phyloP scores from a whole-genome alignment of 2,329 filamentous ascomycete species.

The Trichoderma pleuroti region DNA sequence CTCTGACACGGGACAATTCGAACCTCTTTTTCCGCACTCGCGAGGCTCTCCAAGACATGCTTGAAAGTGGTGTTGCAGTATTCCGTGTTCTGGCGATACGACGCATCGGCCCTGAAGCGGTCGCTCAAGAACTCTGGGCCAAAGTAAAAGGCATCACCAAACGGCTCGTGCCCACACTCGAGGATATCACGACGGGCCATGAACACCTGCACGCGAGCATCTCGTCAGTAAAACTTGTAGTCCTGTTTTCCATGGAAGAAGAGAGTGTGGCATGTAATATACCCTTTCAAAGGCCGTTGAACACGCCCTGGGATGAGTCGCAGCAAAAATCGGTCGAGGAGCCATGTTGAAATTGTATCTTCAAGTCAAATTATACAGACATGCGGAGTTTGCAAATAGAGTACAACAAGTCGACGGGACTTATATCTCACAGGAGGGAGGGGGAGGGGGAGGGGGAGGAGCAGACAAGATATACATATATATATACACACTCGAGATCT shows the following conservation, averaged over 20 bases:
- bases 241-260: background rate
- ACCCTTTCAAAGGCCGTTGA: constrained; percentile 97
- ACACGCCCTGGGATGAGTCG: constrained; percentile 90
- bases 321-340: constrained; percentile 73
- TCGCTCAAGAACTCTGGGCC: constrained; percentile 82
- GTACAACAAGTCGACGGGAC: background rate
- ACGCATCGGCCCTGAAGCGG: constrained; percentile 69
- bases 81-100: constrained; percentile 56
- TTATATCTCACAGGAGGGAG: background rate
- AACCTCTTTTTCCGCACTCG: constrained; percentile 71
- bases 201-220: constrained; percentile 64
- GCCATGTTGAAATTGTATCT: constrained; percentile 54
- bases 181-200: constrained; percentile 86
- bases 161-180: constrained; percentile 87
- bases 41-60: constrained; percentile 73
- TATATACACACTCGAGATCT: background rate
- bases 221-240: background rate
- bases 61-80: constrained; percentile 68
- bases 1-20: constrained; percentile 29
- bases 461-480: background rate
- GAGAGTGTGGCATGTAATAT: constrained; percentile 24
- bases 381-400: background rate
- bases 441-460: too few relatives aligned
- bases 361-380: background rate
- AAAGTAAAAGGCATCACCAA: constrained; percentile 95